Percentiles rank a stretch among this genome's conserved stretches.
Conservation (phyloP, 805 yeast species). For the Yamadazyma paraphyllophila region DNA sequence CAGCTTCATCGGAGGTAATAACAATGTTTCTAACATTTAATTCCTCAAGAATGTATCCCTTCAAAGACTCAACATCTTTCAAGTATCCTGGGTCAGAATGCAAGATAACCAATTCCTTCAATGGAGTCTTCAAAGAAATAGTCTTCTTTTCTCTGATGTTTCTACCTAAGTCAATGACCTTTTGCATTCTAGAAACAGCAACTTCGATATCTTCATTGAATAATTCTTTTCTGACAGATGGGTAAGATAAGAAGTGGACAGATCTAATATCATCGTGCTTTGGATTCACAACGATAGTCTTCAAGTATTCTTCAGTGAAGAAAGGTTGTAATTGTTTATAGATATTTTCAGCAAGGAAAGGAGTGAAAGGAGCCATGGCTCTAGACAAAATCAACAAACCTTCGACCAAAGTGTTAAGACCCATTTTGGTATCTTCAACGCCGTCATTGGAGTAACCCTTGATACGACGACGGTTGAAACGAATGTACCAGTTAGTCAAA, state of each 20-base stretch:
- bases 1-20: constrained; percentile 85
- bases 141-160: constrained; percentile 93
- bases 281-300: constrained; percentile 37
- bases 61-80: constrained; percentile 72
- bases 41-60: constrained; percentile 82
- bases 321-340: constrained; percentile 69
- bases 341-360: constrained; percentile 88
- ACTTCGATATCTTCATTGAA: constrained; percentile 80
- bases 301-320: constrained; percentile 59
- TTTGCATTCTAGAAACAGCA: constrained; percentile 94
- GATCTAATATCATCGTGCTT: constrained; percentile 64
- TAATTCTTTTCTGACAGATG: constrained; percentile 74
- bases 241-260: constrained; percentile 92
- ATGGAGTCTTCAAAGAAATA: constrained; percentile 92
- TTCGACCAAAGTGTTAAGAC: constrained; percentile 88
- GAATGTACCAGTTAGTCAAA: constrained; percentile 97
- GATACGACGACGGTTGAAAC: constrained; percentile 96
- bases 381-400: constrained; percentile 84
- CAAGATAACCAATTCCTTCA: constrained; percentile 80
- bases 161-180: constrained; percentile 94
- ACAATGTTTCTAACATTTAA: constrained; percentile 85
- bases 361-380: constrained; percentile 99
- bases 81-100: constrained; percentile 76
- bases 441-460: constrained; percentile 84
- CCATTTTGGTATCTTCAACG: constrained; percentile 75